Evolutionary conservation across 768 basidiomycete genomes (phyloP).

Genomic region (Boletus sensibilis): DNA sequence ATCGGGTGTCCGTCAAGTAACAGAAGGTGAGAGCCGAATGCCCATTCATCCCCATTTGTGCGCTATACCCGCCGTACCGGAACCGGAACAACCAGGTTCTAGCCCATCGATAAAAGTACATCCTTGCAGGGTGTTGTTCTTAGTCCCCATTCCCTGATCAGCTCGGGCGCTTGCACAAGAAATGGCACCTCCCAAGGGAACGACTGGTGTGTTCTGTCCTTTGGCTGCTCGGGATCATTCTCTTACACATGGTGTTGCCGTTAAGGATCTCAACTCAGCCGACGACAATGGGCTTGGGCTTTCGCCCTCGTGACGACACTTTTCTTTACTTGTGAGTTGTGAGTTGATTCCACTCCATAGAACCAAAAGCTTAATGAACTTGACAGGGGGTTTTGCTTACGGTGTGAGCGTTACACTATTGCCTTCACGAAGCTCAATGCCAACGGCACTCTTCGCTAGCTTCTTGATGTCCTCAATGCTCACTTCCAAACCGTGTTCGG

Average conservation of each 20-base stretch:
- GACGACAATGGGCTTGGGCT: slow-evolving; percentile 51
- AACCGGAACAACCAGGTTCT: neutral
- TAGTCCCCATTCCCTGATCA: slow-evolving; percentile 3
- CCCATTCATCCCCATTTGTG: neutral
- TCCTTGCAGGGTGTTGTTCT: slow-evolving; percentile 2
- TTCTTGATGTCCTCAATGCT: slow-evolving; percentile 66
- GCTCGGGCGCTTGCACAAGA: neutral
- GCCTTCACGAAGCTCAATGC: neutral
- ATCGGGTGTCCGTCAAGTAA: neutral
- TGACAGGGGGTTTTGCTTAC: slow-evolving; percentile 65
- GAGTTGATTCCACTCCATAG: neutral
- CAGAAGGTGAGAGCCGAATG: neutral
- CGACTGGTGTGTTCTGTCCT: slow-evolving; percentile 37
- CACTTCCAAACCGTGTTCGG: slow-evolving; percentile 72
- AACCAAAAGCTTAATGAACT: neutral
- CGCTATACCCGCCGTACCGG: slow-evolving; percentile 5
- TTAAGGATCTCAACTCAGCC: slow-evolving; percentile 41
- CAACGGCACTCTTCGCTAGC: slow-evolving; percentile 37
- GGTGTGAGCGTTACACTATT: slow-evolving; percentile 42
- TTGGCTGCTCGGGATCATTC: neutral
- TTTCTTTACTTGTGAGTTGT: slow-evolving; percentile 65
- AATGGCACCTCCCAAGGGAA: slow-evolving; percentile 41
- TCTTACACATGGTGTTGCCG: neutral
- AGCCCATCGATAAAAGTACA: slow-evolving; percentile 2
- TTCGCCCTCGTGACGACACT: slow-evolving; percentile 71